Evolutionary conservation across 352 stramenopile species (phyloP), one percentile per base, ranked within the genome.

Genomic region (Globisporangium takayamanum): DNA sequence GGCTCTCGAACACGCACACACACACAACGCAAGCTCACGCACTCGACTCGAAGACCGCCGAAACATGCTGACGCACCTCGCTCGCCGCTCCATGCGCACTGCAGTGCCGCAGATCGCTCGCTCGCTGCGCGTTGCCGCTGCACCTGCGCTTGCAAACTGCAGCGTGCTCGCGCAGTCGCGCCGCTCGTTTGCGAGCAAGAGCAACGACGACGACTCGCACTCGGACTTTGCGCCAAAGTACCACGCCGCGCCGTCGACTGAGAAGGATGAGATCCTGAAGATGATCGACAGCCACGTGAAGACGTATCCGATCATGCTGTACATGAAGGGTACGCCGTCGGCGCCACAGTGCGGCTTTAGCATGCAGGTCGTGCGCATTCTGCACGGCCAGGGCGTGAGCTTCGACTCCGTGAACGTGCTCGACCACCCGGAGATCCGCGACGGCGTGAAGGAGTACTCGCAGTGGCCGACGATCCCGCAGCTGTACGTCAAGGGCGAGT

Each of bases 291-390:
- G 72, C 67, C 84, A 94, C 66, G 84, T 97, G 37, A 91, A 94
- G 65, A 86, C 76, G 61, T 89, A 98, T 77, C 87, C 76, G 6
- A 72, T 99, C 36, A 98, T 99, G 95, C 82, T 99, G 0, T 99
- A 99, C 85, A 99, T 99, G 97, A 99, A 99, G 77, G 97, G 97
- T 56, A 99, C 96, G 60, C 97, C 97, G 39, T 80, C 80, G 61
- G 82, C 92, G 65, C 97, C 97, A 42, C 89, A 97, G 81, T 99
- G 97, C 72, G 97, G 97, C 58, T 99, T 99, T 72, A 97, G 87
- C 49, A 94, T 96, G 68, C 88, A 97, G 67, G 94, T 99, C 28
- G 95, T 99, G 49, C 80, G 92, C 68, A 97, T 98, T 54, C 70
- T 99, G 59, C 87, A 95, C 69, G 73, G 77, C 36, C 80, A 96